Base-by-base conservation (phyloP, 129 eudicot species). In the Cynara cardunculus region DNA sequence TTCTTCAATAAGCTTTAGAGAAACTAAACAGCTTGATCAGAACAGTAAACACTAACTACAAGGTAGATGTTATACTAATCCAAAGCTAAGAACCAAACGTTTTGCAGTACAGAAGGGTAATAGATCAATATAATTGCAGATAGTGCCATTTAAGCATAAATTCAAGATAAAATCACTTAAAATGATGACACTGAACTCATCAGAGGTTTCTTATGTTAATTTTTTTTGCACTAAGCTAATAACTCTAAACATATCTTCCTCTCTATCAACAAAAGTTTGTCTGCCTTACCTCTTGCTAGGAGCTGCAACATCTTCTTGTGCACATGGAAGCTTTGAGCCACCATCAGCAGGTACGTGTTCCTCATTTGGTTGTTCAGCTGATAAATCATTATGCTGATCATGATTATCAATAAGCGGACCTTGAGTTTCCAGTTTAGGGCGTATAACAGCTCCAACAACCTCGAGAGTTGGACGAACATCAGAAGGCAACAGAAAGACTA, bases 381-480 rank as follows among this genome's bases (percentile, higher is more conserved):
- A 41, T 5, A 49, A 14, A 71, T 85, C 89, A 35, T 37, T 73
- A 37, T 69, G 65, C 73, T 89, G 31, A 74, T 82, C 85, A 72
- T 76, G 53, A 81, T 72, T 67, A 86, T 85, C 84, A 35, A 21
- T 37, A 56, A 31, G 68, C 65, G 81, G 90, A 73, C 73, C 83
- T 65, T 84, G 78, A 76, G 86, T 75, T 76, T 85, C 87, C 25
- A 37, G 39, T 32, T 78, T 80, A 59, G 90, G 74, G 25, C 80
- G 81, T 72, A 95, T 84, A 76, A 92, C 78, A 56, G 94, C 87
- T 41, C 96, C 93, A 71, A 95, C 87, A 78, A 90, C 88, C 74
- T 89, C 94, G 67, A 95, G 82, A 65, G 97, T 95, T 41, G 97
- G 97, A 68, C 80, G 76, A 75, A 79, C 93, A 46, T 89, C 85